Conservation (phyloP, 2,329 filamentous ascomycete species). For the Torrubiellomyces zombiae region DNA sequence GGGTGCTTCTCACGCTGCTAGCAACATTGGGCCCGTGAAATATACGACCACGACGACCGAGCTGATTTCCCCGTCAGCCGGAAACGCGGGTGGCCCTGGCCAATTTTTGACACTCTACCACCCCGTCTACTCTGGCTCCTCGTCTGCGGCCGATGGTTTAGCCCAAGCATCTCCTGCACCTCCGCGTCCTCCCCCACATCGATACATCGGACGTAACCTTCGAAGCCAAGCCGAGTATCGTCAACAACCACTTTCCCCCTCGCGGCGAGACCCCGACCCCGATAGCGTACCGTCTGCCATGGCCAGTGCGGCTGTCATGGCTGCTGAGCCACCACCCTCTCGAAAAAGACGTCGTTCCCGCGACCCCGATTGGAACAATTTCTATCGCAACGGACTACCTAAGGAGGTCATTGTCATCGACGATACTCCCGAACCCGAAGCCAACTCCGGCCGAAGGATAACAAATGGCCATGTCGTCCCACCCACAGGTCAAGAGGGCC, state of each 20-base stretch:
- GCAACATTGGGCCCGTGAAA: no score
- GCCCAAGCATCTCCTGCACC: conserved; percentile 13
- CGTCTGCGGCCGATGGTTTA: conserved; percentile 17
- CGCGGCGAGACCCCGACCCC: conserved; percentile 12
- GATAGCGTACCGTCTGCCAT: conserved; percentile 9
- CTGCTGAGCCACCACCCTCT: conserved; percentile 14
- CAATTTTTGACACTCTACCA: conserved; percentile 13
- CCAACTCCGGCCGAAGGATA: conserved; percentile 23
- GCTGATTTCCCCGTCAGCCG: conserved; percentile 8
- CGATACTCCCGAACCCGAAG: conserved; percentile 47
- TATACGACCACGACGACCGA: conserved; percentile 3
- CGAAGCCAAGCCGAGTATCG: no score
- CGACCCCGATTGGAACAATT: conserved; percentile 61
- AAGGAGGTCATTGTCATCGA: conserved; percentile 78
- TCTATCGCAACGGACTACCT: conserved; percentile 69
- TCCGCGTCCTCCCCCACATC: conserved; percentile 16
- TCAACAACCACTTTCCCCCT: no score
- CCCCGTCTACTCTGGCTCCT: no score
- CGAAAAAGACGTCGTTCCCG: conserved; percentile 41
- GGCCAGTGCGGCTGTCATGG: conserved; percentile 5
- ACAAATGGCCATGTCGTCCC: conserved; percentile 14
- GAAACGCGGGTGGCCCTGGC: conserved; percentile 10
- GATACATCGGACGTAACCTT: conserved; percentile 6
- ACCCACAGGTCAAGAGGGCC: conserved; percentile 6
- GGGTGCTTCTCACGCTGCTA: no score